Conservation (phyloP, 2,329 filamentous ascomycete genomes). For the Fusarium sp. region DNA sequence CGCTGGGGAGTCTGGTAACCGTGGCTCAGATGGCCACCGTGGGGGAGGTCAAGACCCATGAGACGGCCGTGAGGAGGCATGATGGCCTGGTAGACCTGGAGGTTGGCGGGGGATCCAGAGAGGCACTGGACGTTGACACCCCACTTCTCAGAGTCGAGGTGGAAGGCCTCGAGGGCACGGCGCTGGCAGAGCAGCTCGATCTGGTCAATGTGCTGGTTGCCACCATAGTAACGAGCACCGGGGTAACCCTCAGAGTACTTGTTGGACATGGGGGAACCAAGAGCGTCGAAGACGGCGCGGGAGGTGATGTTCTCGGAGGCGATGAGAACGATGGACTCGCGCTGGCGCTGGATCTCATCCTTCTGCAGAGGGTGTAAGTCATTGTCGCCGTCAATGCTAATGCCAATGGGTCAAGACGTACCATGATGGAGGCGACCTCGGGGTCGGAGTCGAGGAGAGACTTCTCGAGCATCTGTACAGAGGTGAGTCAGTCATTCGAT, state of each 20-base stretch:
- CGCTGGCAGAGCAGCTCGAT: constrained; percentile 96
- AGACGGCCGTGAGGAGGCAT: constrained; percentile 95
- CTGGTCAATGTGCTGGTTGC: constrained; percentile 98
- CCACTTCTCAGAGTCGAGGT: constrained; percentile 89
- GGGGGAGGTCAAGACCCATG: constrained; percentile 95
- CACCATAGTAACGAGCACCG: constrained; percentile 97
- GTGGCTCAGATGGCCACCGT: constrained; percentile 94
- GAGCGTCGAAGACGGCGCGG: constrained; percentile 95
- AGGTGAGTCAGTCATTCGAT: constrained; percentile 26
- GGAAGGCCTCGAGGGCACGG: constrained; percentile 92
- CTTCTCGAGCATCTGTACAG: constrained; percentile 88
- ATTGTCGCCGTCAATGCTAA: constrained; percentile 3
- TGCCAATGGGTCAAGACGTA: constrained; percentile 57
- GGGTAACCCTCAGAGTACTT: constrained; percentile 99
- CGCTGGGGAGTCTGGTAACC: constrained; percentile 96
- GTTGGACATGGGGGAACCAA: constrained; percentile 96
- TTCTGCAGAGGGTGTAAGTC: constrained; percentile 66
- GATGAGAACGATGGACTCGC: constrained; percentile 98
- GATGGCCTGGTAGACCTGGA: constrained; percentile 98
- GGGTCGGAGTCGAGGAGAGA: constrained; percentile 91
- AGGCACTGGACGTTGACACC: constrained; percentile 98
- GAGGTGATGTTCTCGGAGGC: constrained; percentile 99
- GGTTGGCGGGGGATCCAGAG: constrained; percentile 92
- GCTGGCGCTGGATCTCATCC: constrained; percentile 94
- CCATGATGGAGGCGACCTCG: constrained; percentile 97